Evolutionary conservation across 106 monocot genomes (phyloP).

Genomic region (Platanthera zijinensis): DNA sequence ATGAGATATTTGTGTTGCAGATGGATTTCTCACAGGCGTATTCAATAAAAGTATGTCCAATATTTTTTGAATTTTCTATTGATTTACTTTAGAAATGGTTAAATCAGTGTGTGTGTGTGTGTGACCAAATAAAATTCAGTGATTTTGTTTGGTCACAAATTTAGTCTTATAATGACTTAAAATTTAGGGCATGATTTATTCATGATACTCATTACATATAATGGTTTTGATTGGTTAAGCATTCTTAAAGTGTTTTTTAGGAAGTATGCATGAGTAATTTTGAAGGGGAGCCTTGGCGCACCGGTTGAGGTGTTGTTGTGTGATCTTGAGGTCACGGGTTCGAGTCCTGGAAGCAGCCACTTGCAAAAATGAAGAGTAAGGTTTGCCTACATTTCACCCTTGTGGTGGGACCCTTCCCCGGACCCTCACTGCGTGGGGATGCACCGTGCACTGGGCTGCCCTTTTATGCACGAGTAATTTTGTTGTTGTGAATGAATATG

Average conservation of each 20-base stretch:
- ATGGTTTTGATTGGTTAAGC: background rate
- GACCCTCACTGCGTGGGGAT: no score
- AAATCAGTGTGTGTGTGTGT: background rate
- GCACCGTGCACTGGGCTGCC: no score
- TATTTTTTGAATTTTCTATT: background rate
- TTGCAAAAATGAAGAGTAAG: no score
- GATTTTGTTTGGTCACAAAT: background rate
- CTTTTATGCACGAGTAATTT: background rate
- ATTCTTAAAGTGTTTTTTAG: background rate
- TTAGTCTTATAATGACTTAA: background rate
- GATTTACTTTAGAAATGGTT: background rate
- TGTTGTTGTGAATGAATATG: background rate
- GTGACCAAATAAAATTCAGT: background rate
- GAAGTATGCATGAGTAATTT: no score
- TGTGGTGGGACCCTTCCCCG: no score
- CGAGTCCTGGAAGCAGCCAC: no score
- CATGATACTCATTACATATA: background rate
- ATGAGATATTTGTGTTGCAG: slow-evolving; percentile 23
- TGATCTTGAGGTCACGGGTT: no score
- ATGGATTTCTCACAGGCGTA: slow-evolving; percentile 62
- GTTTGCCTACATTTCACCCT: no score
- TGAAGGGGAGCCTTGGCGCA: no score
- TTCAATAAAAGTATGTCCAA: slow-evolving; percentile 63
- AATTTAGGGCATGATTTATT: background rate
- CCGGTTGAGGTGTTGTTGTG: no score